A percentile compares a stretch with the other conserved stretches of the same genome.
These are phyloP conservation scores for Solanum hybrid DNA, from an alignment of 305 asterid species.

Conservation along the genomic window DNA sequence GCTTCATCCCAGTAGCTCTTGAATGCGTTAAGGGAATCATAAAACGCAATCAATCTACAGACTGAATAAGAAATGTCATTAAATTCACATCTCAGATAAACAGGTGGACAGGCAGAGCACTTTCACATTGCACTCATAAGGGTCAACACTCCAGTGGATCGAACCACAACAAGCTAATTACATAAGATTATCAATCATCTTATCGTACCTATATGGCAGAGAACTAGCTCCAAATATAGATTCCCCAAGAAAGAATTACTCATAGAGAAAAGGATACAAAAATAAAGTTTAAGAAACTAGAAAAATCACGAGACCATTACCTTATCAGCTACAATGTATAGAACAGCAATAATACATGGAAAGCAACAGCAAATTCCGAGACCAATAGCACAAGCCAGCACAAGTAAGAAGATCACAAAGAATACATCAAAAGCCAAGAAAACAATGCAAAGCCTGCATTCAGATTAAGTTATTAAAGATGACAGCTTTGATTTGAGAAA, in stretches of 20 bases:
- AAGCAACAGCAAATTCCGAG: constrained; percentile 18
- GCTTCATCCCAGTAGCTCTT: not conserved
- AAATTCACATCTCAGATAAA: not conserved
- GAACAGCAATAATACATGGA: constrained; percentile 17
- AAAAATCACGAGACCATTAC: constrained; percentile 1
- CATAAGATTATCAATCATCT: not conserved
- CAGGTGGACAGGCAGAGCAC: not conserved
- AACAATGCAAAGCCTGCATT: constrained; percentile 12
- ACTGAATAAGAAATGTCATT: not conserved
- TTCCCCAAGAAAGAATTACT: not conserved
- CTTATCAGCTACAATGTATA: constrained; percentile 13
- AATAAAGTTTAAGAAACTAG: not conserved
- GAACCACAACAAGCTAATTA: not conserved
- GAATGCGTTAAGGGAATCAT: not conserved
- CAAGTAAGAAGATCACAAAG: constrained; percentile 10
- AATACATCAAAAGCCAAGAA: constrained; percentile 18
- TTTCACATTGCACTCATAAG: not conserved
- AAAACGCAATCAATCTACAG: not conserved
- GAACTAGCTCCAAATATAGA: not conserved
- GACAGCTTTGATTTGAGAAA: not conserved
- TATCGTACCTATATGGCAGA: not conserved
- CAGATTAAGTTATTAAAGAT: not conserved
- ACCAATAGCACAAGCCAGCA: constrained; percentile 14
- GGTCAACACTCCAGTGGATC: not conserved
- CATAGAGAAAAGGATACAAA: not conserved